A percentile compares a stretch with the other conserved stretches of the same genome.
Evolutionary conservation across 176 grass and related monocot genomes (phyloP).

Genomic region (Zizania latifolia): DNA sequence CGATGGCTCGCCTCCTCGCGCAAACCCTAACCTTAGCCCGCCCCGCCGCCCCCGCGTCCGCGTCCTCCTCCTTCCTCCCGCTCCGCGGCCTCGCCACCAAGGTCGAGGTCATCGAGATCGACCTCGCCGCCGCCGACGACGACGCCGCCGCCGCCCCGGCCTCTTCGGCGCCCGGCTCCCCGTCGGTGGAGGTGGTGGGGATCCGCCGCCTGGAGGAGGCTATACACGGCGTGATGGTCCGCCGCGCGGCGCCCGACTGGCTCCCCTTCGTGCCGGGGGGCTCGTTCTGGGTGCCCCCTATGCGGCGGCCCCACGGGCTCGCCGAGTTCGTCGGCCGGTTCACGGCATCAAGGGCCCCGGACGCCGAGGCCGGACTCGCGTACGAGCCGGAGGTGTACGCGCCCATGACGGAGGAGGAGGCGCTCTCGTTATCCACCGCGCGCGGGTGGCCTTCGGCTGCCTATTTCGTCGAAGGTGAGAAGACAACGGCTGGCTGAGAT

Average conservation of each 20-base stretch:
- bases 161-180: neutral
- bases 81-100: constrained; percentile 46
- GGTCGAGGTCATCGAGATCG: constrained; percentile 73
- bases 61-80: no score
- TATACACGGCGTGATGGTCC: constrained; percentile 77
- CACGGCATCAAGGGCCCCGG: constrained; percentile 7
- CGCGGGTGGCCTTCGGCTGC: constrained; percentile 69
- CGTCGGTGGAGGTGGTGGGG: constrained; percentile 44
- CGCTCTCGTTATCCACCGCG: constrained; percentile 45
- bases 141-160: constrained; percentile 20
- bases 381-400: constrained; percentile 27
- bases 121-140: no score
- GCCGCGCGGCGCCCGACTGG: constrained; percentile 80
- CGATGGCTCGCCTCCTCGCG: constrained; percentile 64
- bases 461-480: constrained; percentile 70
- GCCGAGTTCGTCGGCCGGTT: constrained; percentile 55
- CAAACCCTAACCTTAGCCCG: constrained; percentile 56
- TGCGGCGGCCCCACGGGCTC: constrained; percentile 46
- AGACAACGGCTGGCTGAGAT: neutral
- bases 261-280: constrained; percentile 82
- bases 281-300: constrained; percentile 82
- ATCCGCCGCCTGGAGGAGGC: constrained; percentile 76
- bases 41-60: neutral
- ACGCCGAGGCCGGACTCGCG: neutral
- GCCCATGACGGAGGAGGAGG: constrained; percentile 69